A percentile compares a stretch with the other conserved stretches of the same genome.
phyloP scores from a whole-genome alignment of 768 basidiomycete genomes.

The Phlebiopsis gigantea region DNA sequence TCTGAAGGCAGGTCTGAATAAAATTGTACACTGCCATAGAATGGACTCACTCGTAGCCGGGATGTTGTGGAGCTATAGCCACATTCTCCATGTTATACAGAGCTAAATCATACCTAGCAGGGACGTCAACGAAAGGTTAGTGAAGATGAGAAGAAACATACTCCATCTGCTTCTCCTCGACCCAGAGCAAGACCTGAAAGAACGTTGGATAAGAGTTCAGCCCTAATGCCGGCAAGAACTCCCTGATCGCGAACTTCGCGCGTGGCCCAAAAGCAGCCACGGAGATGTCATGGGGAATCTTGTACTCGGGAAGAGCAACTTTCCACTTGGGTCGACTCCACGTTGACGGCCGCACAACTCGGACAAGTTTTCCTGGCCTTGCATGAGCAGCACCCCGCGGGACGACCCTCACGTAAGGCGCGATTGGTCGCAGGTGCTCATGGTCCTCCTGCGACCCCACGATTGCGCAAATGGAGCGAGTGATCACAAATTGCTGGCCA shows the following conservation, averaged over 20 bases:
- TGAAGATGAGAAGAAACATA: conserved; percentile 16
- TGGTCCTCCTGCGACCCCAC: conserved; percentile 47
- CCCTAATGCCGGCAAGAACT: conserved; percentile 32
- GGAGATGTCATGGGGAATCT: conserved; percentile 13
- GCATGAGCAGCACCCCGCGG: conserved; percentile 8
- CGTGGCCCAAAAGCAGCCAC: neutral
- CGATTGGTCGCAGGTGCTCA: conserved; percentile 38
- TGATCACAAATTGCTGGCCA: conserved; percentile 40
- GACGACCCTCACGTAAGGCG: conserved; percentile 34
- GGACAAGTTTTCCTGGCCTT: conserved; percentile 19
- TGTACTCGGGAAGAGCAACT: conserved; percentile 12
- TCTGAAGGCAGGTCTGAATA: neutral
- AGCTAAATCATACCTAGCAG: conserved; percentile 30
- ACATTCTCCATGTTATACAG: conserved; percentile 17
- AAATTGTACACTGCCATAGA: neutral
- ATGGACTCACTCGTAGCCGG: neutral
- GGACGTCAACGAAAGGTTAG: neutral
- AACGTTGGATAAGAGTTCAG: conserved; percentile 35
- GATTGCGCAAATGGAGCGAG: conserved; percentile 38
- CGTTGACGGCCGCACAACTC: conserved; percentile 24
- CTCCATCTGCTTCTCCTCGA: conserved; percentile 48
- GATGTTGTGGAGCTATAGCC: neutral
- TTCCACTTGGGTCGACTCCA: conserved; percentile 14
- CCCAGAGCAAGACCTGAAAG: conserved; percentile 42
- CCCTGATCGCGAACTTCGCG: conserved; percentile 12